These are phyloP conservation scores for Neonectria punicea DNA, from an alignment of 2,329 filamentous ascomycete species.

Conservation along the genomic window DNA sequence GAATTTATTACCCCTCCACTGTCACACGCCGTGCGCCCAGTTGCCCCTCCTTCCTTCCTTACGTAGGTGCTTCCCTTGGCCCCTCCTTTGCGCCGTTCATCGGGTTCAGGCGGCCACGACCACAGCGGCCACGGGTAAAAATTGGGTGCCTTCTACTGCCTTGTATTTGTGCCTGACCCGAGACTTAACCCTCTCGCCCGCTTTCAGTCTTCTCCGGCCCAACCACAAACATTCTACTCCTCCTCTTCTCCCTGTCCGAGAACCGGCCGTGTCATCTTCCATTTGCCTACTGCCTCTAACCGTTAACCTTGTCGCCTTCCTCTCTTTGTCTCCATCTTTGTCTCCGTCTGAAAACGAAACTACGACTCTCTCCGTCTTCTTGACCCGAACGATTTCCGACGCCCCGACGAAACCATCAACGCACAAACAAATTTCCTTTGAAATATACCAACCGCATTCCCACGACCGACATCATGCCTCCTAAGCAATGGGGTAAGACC, in stretches of 20 bases:
- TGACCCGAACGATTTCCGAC: neutral
- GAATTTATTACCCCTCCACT: slow-evolving; percentile 8
- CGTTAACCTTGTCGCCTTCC: neutral
- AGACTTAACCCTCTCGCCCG: slow-evolving; percentile 17
- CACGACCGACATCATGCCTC: slow-evolving; percentile 53
- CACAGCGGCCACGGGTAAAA: slow-evolving; percentile 2
- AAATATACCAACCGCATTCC: slow-evolving; percentile 28
- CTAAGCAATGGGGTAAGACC: slow-evolving; percentile 56
- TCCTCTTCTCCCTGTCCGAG: neutral
- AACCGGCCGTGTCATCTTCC: neutral
- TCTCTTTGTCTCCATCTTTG: neutral
- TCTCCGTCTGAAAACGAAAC: neutral
- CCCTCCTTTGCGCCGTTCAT: slow-evolving; percentile 2
- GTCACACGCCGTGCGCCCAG: neutral
- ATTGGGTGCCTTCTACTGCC: slow-evolving; percentile 19
- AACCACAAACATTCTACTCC: slow-evolving; percentile 10
- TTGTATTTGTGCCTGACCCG: slow-evolving; percentile 34
- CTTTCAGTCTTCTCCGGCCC: slow-evolving; percentile 11
- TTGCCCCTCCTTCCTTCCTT: neutral
- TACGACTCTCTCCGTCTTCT: neutral
- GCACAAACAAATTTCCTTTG: slow-evolving; percentile 9
- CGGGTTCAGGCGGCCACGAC: slow-evolving; percentile 3
- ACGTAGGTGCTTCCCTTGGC: neutral
- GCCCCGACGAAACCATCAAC: slow-evolving; percentile 19
- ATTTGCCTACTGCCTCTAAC: neutral